Evolutionary conservation across 768 basidiomycete species (phyloP).

Genomic region (Gyrodon lividus): DNA sequence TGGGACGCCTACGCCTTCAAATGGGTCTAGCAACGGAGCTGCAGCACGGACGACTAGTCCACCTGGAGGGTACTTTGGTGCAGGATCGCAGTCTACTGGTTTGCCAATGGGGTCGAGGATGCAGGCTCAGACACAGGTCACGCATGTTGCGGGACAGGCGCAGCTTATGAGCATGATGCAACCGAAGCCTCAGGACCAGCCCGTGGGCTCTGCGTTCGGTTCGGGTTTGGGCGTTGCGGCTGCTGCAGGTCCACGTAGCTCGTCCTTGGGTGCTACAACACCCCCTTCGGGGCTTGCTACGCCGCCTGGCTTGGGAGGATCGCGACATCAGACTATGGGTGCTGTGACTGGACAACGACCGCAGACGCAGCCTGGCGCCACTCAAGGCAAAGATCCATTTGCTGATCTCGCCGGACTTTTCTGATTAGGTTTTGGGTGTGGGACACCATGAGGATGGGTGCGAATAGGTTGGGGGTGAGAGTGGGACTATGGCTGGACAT

Average conservation of each 20-base stretch:
- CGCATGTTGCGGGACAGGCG: background rate
- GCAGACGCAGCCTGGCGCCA: slow-evolving; percentile 23
- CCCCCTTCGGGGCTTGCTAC: slow-evolving; percentile 17
- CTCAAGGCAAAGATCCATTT: slow-evolving; percentile 72
- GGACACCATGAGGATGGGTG: background rate
- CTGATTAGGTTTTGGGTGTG: slow-evolving; percentile 29
- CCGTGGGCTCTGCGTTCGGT: background rate
- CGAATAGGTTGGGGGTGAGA: too few relatives aligned
- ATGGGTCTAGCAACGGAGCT: slow-evolving; percentile 15
- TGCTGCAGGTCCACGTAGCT: slow-evolving; percentile 2
- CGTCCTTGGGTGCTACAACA: slow-evolving; percentile 8
- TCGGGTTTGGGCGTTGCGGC: background rate
- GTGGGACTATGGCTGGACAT: background rate
- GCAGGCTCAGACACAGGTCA: slow-evolving; percentile 2
- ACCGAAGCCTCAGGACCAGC: slow-evolving; percentile 17
- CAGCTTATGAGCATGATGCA: slow-evolving; percentile 17
- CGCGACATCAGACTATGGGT: slow-evolving; percentile 1
- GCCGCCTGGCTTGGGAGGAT: slow-evolving; percentile 7
- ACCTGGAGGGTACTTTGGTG: slow-evolving; percentile 5
- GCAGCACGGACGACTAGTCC: slow-evolving; percentile 15
- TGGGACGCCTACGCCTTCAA: slow-evolving; percentile 35
- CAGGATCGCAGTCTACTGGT: background rate
- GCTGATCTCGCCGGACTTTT: slow-evolving; percentile 80
- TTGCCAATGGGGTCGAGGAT: slow-evolving; percentile 4
- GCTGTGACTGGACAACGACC: slow-evolving; percentile 17